Base-by-base conservation (phyloP, 2,329 filamentous ascomycete species). In the Aspergillus melleus region DNA sequence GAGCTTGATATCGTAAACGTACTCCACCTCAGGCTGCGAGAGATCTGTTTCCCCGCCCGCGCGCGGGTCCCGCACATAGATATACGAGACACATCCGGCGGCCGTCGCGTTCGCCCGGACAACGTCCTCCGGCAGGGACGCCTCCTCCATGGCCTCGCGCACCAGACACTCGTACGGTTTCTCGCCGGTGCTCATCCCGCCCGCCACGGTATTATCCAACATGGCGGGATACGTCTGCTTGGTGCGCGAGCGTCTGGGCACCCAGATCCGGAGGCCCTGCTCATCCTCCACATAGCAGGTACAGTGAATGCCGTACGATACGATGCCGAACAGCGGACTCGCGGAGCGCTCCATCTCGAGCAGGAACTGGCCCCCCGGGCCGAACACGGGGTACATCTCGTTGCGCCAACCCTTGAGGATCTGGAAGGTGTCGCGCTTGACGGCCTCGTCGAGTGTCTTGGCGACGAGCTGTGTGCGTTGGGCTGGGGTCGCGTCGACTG, bases 201-300 rank as follows among this genome's bases (percentile, higher is more conserved):
- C 91, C 0, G 93, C 95, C 6, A 96, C 95, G 1, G 92, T 92
- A 75, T 98, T 99, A 76, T 99, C 95, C 65, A 99, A 81, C 81
- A 97, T 93, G n/a, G 90, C 85, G 0, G 90, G 89, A 72, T 94
- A 99, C 0, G 92, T 97, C 66, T 90, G 86, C 80, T 98, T 99
- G 60, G 81, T 85, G 54, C 81, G 81, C 12, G 92, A 86, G 10
- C 95, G 84, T 50, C 88, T 84, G 3, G 95, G 90, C 1, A 96
- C 86, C 94, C 95, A 98, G 46, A 99, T 82, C 70, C 87, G 88
- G 49, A 96, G 77, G 19, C 88, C 88, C 55, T 77, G 69, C 30
- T 73, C 74, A 44, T 82, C 79, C 22, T 79, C 74, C 24, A 89
- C 83, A 69, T 90, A 96, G 5, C 86, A 90, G 29, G 86, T 90